Conservation (phyloP, 2,329 filamentous ascomycete genomes). For the Arthrobotrys conoides region DNA sequence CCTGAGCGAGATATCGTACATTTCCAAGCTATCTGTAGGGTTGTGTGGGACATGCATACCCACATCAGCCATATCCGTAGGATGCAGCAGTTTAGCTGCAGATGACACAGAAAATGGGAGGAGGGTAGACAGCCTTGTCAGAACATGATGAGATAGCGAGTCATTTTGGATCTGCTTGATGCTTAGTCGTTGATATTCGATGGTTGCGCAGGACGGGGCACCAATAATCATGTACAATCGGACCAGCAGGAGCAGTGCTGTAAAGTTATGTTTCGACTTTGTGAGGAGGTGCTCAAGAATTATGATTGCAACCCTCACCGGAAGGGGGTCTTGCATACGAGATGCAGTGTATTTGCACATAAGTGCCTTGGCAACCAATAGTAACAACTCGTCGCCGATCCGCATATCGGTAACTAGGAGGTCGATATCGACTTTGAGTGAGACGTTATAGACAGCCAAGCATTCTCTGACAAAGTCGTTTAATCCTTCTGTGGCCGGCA, state of each 20-base stretch:
- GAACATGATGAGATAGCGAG: slow-evolving; percentile 67
- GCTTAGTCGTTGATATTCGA: slow-evolving; percentile 66
- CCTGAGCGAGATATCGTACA: slow-evolving; percentile 61
- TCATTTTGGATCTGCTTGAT: slow-evolving; percentile 68
- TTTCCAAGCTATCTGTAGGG: slow-evolving; percentile 57
- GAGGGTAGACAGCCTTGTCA: slow-evolving; percentile 67
- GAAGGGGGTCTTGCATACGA: slow-evolving; percentile 61
- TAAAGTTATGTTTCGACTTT: slow-evolving; percentile 67
- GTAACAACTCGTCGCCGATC: slow-evolving; percentile 64
- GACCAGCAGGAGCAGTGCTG: slow-evolving; percentile 67
- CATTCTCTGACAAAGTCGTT: slow-evolving; percentile 43
- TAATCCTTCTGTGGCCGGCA: slow-evolving; percentile 37
- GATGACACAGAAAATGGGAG: slow-evolving; percentile 65
- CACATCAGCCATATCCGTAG: slow-evolving; percentile 58
- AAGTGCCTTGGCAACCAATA: slow-evolving; percentile 64
- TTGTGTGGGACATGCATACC: slow-evolving; percentile 56
- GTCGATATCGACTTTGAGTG: slow-evolving; percentile 62
- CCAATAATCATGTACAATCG: slow-evolving; percentile 67
- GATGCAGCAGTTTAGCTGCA: slow-evolving; percentile 49
- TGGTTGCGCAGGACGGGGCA: slow-evolving; percentile 66
- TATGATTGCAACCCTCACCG: slow-evolving; percentile 62
- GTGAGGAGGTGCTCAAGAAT: slow-evolving; percentile 63
- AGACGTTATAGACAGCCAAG: slow-evolving; percentile 61
- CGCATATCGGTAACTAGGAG: slow-evolving; percentile 64
- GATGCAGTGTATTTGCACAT: slow-evolving; percentile 62